These are phyloP conservation scores for Colletotrichum endophyticum DNA, from an alignment of 2,329 filamentous ascomycete species.

Conservation along the genomic window DNA sequence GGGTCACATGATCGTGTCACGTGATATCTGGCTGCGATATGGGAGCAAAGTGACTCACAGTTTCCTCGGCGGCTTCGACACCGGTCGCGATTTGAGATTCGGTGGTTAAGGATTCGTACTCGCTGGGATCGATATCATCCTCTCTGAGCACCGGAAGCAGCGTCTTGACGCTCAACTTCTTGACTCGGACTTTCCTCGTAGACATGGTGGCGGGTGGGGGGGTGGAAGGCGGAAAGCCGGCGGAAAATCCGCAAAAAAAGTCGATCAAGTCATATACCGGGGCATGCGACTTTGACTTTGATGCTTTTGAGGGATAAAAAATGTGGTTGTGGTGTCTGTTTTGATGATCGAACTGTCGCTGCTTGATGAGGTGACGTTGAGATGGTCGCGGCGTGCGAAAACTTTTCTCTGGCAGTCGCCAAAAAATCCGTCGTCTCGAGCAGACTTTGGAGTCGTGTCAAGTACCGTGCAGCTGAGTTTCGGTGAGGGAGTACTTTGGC, in stretches of 20 bases:
- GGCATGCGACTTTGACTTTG: conserved; percentile 56
- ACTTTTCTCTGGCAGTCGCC: conserved; percentile 50
- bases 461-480: conserved; percentile 12
- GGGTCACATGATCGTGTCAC: conserved; percentile 51
- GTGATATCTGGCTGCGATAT: conserved; percentile 47
- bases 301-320: conserved; percentile 61
- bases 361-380: conserved; percentile 62
- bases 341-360: conserved; percentile 56
- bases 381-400: conserved; percentile 46
- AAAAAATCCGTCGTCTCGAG: conserved; percentile 18
- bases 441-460: conserved; percentile 8
- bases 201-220: conserved; percentile 57
- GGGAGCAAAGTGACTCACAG: conserved; percentile 68
- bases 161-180: conserved; percentile 93
- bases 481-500: conserved; percentile 9
- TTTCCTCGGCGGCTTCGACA: conserved; percentile 96
- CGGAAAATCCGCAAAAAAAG: conserved; percentile 69
- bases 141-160: conserved; percentile 86
- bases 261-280: conserved; percentile 66
- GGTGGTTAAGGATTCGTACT: conserved; percentile 86
- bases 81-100: conserved; percentile 91
- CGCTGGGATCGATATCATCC: conserved; percentile 83
- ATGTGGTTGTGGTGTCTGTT: conserved; percentile 54
- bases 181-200: conserved; percentile 76
- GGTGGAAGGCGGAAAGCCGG: conserved; percentile 45